These are phyloP conservation scores for Flagelloscypha sp. DNA, from an alignment of 768 basidiomycete species.

Conservation along the genomic window DNA sequence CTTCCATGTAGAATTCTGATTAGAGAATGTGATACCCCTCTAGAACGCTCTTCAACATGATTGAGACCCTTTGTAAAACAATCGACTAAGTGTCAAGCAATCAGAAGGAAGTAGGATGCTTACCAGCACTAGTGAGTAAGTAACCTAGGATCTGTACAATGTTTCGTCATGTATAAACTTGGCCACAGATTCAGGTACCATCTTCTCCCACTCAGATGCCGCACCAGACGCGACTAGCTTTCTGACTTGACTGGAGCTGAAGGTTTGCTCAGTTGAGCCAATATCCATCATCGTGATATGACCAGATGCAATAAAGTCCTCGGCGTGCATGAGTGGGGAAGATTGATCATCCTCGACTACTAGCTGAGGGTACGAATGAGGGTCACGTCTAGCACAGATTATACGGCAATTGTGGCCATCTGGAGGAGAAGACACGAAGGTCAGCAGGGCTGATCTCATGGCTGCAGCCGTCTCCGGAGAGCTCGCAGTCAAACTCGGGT, in stretches of 20 bases:
- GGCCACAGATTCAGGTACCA: conserved; percentile 39
- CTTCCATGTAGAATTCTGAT: too few species aligned
- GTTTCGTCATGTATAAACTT: conserved; percentile 41
- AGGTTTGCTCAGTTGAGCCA: conserved; percentile 41
- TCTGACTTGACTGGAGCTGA: conserved; percentile 68
- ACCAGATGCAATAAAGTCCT: conserved; percentile 41
- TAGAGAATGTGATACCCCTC: too few species aligned
- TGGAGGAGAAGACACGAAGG: conserved; percentile 44
- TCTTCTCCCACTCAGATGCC: conserved; percentile 33
- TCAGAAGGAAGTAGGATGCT: too few species aligned
- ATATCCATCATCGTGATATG: conserved; percentile 58
- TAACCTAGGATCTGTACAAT: too few species aligned
- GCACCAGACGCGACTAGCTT: conserved; percentile 12
- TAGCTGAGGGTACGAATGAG: conserved; percentile 5
- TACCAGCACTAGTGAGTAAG: too few species aligned
- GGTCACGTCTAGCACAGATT: conserved; percentile 53
- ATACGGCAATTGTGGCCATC: conserved; percentile 52
- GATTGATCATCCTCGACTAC: conserved; percentile 21
- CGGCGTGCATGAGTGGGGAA: conserved; percentile 24
- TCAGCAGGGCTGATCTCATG: conserved; percentile 49
- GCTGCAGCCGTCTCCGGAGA: conserved; percentile 23
- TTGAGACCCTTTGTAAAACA: too few species aligned
- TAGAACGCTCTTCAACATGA: too few species aligned
- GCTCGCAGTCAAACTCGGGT: too few species aligned
- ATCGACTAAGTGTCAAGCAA: too few species aligned